Conservation (phyloP, 192 early-diverging fungal genomes). For the Coemansia sp. region DNA sequence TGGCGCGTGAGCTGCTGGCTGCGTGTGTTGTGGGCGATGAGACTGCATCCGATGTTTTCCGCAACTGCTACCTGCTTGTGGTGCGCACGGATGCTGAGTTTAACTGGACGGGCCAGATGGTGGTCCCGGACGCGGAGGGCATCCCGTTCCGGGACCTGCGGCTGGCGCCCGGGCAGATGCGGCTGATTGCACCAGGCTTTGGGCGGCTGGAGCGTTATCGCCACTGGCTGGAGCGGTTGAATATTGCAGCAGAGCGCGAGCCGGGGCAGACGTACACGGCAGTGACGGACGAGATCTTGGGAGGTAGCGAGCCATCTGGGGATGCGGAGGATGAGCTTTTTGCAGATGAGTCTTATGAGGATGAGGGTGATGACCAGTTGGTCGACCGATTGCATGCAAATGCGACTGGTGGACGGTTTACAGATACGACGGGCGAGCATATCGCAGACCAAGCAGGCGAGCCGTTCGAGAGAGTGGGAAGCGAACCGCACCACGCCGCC, state of each 20-base stretch:
- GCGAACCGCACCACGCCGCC: constrained; percentile 9
- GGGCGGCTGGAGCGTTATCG: constrained; percentile 34
- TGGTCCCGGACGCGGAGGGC: constrained; percentile 14
- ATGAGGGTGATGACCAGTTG: neutral
- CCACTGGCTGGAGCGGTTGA: constrained; percentile 27
- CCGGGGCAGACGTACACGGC: constrained; percentile 35
- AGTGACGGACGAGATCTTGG: constrained; percentile 37
- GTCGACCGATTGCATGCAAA: neutral
- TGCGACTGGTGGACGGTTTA: neutral
- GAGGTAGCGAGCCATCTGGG: constrained; percentile 1
- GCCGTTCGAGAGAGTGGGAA: neutral
- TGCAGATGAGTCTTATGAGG: neutral
- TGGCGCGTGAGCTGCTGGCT: constrained; percentile 55
- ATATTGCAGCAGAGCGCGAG: constrained; percentile 28
- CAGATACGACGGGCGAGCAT: neutral
- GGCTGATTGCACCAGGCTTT: constrained; percentile 47
- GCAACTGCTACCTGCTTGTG: constrained; percentile 43
- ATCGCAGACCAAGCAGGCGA: neutral
- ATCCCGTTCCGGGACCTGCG: constrained; percentile 38
- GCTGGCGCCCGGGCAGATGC: constrained; percentile 43
- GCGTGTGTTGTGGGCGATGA: constrained; percentile 50
- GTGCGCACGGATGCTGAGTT: constrained; percentile 48
- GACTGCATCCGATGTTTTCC: constrained; percentile 12
- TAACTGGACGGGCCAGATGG: constrained; percentile 39
- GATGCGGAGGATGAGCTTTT: neutral